These are phyloP conservation scores for Pseudogymnoascus sp. DNA, from an alignment of 2,329 filamentous ascomycete genomes.

Conservation along the genomic window DNA sequence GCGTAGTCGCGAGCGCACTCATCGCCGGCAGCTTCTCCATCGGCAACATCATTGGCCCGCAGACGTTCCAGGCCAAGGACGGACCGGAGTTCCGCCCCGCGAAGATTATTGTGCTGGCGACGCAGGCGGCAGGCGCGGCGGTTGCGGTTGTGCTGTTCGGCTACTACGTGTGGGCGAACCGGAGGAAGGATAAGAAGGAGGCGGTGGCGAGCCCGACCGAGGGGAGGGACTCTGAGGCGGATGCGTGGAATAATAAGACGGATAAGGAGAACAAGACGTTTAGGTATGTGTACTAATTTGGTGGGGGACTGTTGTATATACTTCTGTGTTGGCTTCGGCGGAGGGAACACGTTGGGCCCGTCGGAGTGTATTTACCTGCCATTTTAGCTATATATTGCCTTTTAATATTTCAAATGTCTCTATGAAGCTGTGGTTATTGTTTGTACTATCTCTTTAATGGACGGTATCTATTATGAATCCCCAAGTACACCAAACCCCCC, in stretches of 20 bases:
- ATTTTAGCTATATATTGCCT: not conserved
- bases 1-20: conserved; percentile 41
- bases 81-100: conserved; percentile 44
- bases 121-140: conserved; percentile 25
- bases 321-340: not conserved
- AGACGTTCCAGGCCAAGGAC: conserved; percentile 45
- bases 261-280: conserved; percentile 52
- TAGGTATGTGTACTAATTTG: conserved; percentile 40
- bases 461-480: too few species aligned
- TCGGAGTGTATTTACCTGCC: not conserved
- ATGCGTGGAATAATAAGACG: conserved; percentile 44
- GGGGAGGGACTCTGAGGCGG: conserved; percentile 29
- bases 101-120: conserved; percentile 46
- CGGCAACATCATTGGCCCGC: conserved; percentile 49
- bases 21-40: conserved; percentile 43
- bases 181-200: conserved; percentile 34
- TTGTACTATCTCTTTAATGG: too few species aligned
- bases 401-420: not conserved
- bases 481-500: too few species aligned
- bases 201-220: conserved; percentile 22
- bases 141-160: conserved; percentile 39
- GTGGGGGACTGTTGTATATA: not conserved
- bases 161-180: conserved; percentile 44
- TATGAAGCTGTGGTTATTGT: not conserved
- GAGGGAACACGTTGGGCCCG: not conserved